Evolutionary conservation across 805 yeast species (phyloP).

Genomic region (Kluyveromyces wickerhamii): DNA sequence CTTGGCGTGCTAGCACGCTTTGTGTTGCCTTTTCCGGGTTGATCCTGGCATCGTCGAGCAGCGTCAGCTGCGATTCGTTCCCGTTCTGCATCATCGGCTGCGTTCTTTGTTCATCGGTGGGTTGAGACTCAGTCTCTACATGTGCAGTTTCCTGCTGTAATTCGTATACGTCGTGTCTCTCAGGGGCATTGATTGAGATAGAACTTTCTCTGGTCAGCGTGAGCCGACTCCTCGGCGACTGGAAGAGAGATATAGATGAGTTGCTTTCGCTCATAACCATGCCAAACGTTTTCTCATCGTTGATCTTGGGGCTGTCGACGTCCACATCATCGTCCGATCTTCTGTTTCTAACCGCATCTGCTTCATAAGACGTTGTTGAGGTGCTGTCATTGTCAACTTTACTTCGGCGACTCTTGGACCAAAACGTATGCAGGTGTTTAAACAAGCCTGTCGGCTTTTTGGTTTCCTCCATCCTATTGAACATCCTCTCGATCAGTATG

Average conservation of each 20-base stretch:
- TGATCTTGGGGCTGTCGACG: too few relatives aligned
- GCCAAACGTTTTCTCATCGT: slow-evolving; percentile 34
- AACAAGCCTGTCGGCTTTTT: neutral
- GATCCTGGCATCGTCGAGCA: neutral
- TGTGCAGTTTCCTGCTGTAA: neutral
- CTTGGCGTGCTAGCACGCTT: neutral
- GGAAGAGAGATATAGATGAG: neutral
- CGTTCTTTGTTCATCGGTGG: neutral
- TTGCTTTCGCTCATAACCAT: slow-evolving; percentile 9
- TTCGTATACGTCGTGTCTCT: neutral
- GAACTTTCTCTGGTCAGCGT: slow-evolving; percentile 2
- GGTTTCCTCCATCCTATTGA: neutral
- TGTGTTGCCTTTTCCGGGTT: neutral
- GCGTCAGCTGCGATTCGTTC: slow-evolving; percentile 3
- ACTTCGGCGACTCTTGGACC: neutral
- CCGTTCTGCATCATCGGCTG: neutral
- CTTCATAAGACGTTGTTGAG: too few relatives aligned
- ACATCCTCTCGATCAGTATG: neutral
- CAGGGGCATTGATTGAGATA: neutral
- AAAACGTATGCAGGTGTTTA: slow-evolving; percentile 2
- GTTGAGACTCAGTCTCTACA: neutral
- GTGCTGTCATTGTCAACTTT: neutral
- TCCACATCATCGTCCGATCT: slow-evolving; percentile 14
- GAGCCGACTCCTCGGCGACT: neutral
- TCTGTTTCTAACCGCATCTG: slow-evolving; percentile 11